Evolutionary conservation across 2,329 filamentous ascomycete species (phyloP), one percentile per base, ranked within the genome.

Genomic region (Metarhizium album): DNA sequence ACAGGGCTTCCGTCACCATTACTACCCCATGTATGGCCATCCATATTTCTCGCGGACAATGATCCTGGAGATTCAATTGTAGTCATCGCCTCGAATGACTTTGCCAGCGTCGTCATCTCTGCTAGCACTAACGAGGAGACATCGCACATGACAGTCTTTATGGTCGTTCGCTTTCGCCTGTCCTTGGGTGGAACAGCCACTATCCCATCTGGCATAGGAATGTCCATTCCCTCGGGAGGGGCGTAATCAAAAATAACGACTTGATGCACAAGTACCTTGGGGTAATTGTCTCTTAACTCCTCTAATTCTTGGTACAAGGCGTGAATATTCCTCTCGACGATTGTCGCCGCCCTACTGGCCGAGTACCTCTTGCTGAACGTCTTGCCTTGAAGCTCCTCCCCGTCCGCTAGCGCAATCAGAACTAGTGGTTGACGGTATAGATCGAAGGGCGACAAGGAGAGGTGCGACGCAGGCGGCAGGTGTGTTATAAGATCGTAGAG

Each of bases 401-500:
- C 89, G 67, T 97, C 91, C 16, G 88, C 87, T 52, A 97, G 75
- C 3, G 88, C 91, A 55, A 98, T 79, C 24, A 97, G 76, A 48
- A 86, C 80, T 49, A 96, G 74, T 8, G 89, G 86, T 65, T 95
- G 88, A 59, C 90, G 80, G 66, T 88, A 95, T 42, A 91, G 74
- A 65, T 98, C 93, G 72, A 96, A 96, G 1, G 93, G 90, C 37
- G 86, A 86, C 40, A 95, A 71, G 20, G 87, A 79, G 42, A 88
- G 74, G 63, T 95, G 88, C 31, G 87, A 88, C 31, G 83, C 77
- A n/a, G 87, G 83, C 23, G 89, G 86, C 50, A 86, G 74, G 61
- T 89, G 84, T 54, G 87, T 89, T 52, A 86, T 83, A 55, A 96
- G 78, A 65, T 95, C 86, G 75, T 93, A 96, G 60, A 96, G 78